Conservation (phyloP, 106 monocot genomes). For the Platanthera guangdongensis region DNA sequence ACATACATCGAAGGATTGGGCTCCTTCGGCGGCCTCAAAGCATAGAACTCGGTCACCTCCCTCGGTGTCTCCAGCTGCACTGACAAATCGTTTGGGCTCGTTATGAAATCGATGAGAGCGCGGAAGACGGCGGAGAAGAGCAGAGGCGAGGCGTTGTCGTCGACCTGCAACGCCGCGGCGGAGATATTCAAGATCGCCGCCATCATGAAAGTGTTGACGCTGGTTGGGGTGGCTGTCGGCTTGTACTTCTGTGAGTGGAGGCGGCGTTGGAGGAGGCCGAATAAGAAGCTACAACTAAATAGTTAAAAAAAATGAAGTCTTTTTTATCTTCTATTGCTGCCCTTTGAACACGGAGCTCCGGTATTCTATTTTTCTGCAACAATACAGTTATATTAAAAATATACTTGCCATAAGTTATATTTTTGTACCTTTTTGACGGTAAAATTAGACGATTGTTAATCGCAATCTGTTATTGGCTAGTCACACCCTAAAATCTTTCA, state of each 20-base stretch:
- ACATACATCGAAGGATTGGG: conserved; percentile 14
- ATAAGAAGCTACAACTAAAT: background rate
- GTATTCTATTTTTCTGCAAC: no score
- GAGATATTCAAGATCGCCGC: conserved; percentile 72
- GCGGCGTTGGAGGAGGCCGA: conserved; percentile 27
- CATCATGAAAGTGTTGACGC: conserved; percentile 59
- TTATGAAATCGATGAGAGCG: conserved; percentile 23
- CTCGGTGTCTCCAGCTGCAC: conserved; percentile 7
- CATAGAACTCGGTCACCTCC: conserved; percentile 3
- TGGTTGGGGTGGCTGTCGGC: conserved; percentile 65
- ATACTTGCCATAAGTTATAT: no score
- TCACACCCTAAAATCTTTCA: no score
- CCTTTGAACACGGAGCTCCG: background rate
- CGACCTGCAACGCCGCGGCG: conserved; percentile 53
- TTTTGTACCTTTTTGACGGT: no score
- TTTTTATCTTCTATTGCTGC: background rate
- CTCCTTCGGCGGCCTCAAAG: conserved; percentile 22
- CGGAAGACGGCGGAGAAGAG: conserved; percentile 5
- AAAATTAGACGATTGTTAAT: no score
- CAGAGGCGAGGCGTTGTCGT: conserved; percentile 49
- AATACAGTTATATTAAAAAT: no score
- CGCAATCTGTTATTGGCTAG: no score
- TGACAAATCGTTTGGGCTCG: conserved; percentile 11
- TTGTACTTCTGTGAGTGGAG: conserved; percentile 55
- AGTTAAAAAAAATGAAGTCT: background rate